A percentile compares a stretch with the other conserved stretches of the same genome.
Evolutionary conservation across 805 yeast genomes (phyloP).

Genomic region (Clavispora asparagi): DNA sequence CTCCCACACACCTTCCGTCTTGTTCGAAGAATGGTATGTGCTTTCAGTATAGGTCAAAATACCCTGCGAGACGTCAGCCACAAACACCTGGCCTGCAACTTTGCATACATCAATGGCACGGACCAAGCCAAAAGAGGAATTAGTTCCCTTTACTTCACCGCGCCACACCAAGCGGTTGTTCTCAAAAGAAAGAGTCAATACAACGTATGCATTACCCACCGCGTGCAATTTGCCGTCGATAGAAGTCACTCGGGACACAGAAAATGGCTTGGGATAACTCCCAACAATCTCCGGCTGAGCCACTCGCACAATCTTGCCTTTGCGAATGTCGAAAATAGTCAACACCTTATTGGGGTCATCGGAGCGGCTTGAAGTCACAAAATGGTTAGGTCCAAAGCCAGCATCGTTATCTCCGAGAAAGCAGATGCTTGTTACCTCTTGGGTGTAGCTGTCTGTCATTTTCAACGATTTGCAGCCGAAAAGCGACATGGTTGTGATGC

Average conservation of each 20-base stretch:
- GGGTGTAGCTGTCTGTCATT: too few relatives aligned
- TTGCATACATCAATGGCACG: conserved; percentile 12
- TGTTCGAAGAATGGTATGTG: neutral
- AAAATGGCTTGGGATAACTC: neutral
- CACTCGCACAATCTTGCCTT: neutral
- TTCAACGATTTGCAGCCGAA: neutral
- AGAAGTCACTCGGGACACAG: neutral
- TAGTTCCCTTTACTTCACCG: neutral
- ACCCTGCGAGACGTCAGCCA: conserved; percentile 9
- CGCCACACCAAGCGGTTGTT: neutral
- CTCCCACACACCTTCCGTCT: neutral
- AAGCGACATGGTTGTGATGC: neutral
- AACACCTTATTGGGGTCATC: neutral
- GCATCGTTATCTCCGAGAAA: neutral
- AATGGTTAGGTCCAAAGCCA: neutral
- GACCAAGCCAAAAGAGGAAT: neutral
- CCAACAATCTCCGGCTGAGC: neutral
- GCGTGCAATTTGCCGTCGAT: neutral
- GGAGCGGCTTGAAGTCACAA: neutral
- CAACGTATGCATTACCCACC: neutral
- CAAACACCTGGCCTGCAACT: conserved; percentile 1
- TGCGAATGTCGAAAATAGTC: neutral
- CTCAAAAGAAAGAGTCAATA: neutral
- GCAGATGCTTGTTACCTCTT: neutral
- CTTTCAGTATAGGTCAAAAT: conserved; percentile 2